These are phyloP conservation scores for Chaetomium olivaceum DNA, from an alignment of 2,329 filamentous ascomycete species.

Conservation along the genomic window DNA sequence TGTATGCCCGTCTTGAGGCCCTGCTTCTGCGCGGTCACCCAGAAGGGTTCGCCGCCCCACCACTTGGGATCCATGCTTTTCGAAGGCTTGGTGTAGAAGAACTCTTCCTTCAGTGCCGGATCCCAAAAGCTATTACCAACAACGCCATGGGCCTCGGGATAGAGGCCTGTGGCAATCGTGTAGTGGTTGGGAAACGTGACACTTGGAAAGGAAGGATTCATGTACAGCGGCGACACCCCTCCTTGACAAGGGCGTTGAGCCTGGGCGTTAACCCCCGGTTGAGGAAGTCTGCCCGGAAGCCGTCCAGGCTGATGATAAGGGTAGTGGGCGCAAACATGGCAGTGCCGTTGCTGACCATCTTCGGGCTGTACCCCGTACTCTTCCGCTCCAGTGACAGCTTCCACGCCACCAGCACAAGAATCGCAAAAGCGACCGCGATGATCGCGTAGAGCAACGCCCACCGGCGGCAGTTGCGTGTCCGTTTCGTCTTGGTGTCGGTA, in stretches of 20 bases:
- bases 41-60: conserved; percentile 94
- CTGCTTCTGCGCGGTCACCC: conserved; percentile 86
- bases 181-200: conserved; percentile 98
- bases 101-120: conserved; percentile 71
- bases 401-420: conserved; percentile 59
- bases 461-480: conserved; percentile 54
- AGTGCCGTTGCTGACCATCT: conserved; percentile 72
- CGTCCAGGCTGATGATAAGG: conserved; percentile 89
- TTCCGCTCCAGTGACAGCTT: conserved; percentile 54
- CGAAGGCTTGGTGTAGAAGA: conserved; percentile 79
- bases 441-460: conserved; percentile 56
- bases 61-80: conserved; percentile 82
- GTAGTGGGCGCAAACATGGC: conserved; percentile 89
- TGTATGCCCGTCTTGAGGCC: conserved; percentile 80
- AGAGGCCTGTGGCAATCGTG: conserved; percentile 85
- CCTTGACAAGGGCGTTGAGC: conserved; percentile 72
- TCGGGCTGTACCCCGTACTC: conserved; percentile 30
- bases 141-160: conserved; percentile 89
- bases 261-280: conserved; percentile 80
- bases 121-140: conserved; percentile 97
- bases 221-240: conserved; percentile 90
- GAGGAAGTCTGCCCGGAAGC: conserved; percentile 93
- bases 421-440: conserved; percentile 55
- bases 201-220: conserved; percentile 91
- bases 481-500: conserved; percentile 49